Evolutionary conservation across 352 stramenopile species (phyloP), one percentile per base, ranked within the genome.

Genomic region (Thalassiosira mediterranea): DNA sequence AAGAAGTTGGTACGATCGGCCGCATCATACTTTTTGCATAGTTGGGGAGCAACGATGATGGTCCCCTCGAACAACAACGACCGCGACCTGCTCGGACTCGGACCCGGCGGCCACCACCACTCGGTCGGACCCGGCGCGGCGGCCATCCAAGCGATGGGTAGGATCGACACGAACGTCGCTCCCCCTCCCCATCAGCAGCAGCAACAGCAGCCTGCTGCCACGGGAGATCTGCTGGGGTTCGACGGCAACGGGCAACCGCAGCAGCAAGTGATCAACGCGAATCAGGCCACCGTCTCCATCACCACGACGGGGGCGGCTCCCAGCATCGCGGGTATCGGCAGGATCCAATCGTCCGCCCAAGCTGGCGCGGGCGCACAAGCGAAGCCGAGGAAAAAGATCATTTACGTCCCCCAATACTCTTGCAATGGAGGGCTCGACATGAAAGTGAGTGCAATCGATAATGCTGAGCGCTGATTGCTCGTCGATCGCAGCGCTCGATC

Each of bases 381-480:
- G 3, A 76, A 72, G 54, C 47, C 72, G n/a, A 69, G 68, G 51
- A 63, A 47, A 59, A 76, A 73, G 52, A 42, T 65, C 21, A 60
- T 81, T n/a, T 17, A 47, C 21, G 59, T 81, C 4, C 72, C 72
- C 53, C 75, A 63, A 13, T 81, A 81, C 58, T 72, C 72, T 17
- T 71, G 67, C 42, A 81, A 83, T 49, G 74, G 67, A 23, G 74
- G 74, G 13, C 53, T 81, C 34, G 72, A 79, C 34, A 74, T 51
- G 3, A 77, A 77, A 26, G 32, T 64, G 31, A 62, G 26, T 47
- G 19, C n/a, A 15, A 54, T 21, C 8, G 8, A 7, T 58, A 58
- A 21, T 28, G 3, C 26, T n/a, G n/a, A n/a, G n/a, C n/a, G n/a
- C n/a, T n/a, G n/a, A n/a, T n/a, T n/a, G n/a, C n/a, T n/a, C n/a